Base-by-base conservation (phyloP, 441 rosid species). In the Kokia cookei region DNA sequence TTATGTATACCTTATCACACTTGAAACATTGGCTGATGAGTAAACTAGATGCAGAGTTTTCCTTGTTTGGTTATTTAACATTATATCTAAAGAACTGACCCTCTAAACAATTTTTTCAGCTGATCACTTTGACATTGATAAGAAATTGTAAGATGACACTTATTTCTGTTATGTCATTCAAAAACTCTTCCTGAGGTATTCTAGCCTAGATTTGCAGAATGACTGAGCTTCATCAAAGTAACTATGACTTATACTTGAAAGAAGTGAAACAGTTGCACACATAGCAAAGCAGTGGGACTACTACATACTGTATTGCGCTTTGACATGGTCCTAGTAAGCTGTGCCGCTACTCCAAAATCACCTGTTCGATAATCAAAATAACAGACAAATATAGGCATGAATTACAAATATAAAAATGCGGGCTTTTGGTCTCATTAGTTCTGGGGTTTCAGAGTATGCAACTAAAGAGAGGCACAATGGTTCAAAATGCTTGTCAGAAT, bases 261-360 rank as follows among this genome's bases (percentile, higher is more conserved):
- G 42, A 69, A 37, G 32, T 37, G 24, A 53, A 50, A 35, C 12
- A 63, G 15, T 48, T 66, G 60, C 35, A 50, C 13, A 64, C n/a
- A 70, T 6, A 48, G 69, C 68, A 74, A 11, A 58, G 19, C 1
- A 65, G 4, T 57, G 57, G 43, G 61, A 26, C 45, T 63, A 70
- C 45, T 22, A 64, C 17, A 62, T 89, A 93, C 99, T 81, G 99
- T 96, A 80, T 96, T 96, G 77, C 98, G 92, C 84, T 96, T 96
- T 55, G 99, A 96, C 99, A 96, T 96, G 77, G 99, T 96, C 81
- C 99, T 87, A 5, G 98, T 93, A 75, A 96, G 97, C 77, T 96
- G 99, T 14, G 98, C 98, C 11, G 99, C 99, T 81, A 96, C 99
- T 76, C 99, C 99, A 90, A 96, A 96, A 85, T 96, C 99, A 81